Percentiles rank a stretch among this genome's conserved stretches.
Conservation (phyloP, 495 filamentous ascomycete genomes). For the Penicillium egyptiacum region DNA sequence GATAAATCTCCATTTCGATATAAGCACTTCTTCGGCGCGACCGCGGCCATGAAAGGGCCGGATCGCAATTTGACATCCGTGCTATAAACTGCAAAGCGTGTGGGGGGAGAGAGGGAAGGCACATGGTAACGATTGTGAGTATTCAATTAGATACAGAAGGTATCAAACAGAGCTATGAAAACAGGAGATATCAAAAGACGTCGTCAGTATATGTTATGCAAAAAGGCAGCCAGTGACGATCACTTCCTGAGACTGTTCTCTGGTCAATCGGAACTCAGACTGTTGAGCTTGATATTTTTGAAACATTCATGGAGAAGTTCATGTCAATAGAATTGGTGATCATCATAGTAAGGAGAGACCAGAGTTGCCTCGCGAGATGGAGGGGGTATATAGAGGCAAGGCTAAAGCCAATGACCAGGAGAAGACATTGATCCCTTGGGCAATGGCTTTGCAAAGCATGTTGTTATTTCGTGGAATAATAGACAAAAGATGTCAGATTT, state of each 20-base stretch:
- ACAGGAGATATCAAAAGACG: not conserved
- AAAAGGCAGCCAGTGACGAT: not conserved
- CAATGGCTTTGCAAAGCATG: not conserved
- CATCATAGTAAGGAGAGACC: conserved; percentile 32
- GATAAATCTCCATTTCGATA: conserved; percentile 40
- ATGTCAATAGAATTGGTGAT: conserved; percentile 30
- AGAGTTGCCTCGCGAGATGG: conserved; percentile 3
- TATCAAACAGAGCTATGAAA: not conserved
- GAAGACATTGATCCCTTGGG: conserved; percentile 12
- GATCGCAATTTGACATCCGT: conserved; percentile 99
- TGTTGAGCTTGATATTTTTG: conserved; percentile 40
- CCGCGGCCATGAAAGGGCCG: conserved; percentile 76
- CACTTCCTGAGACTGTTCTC: conserved; percentile 2
- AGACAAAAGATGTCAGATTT: not conserved
- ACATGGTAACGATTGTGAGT: conserved; percentile 2
- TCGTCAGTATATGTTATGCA: not conserved
- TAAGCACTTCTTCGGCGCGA: conserved; percentile 92
- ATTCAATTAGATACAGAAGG: conserved; percentile 2
- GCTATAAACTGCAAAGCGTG: conserved; percentile 48
- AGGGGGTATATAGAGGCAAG: not conserved
- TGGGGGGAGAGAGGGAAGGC: not conserved
- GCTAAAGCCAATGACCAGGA: not conserved
- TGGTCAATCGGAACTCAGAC: conserved; percentile 32
- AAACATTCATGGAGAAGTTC: conserved; percentile 30
- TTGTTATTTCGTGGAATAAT: not conserved